Percentiles rank a stretch among this genome's conserved stretches.
Conservation (phyloP, 2,329 filamentous ascomycete species). For the Raffaelea albimanens region DNA sequence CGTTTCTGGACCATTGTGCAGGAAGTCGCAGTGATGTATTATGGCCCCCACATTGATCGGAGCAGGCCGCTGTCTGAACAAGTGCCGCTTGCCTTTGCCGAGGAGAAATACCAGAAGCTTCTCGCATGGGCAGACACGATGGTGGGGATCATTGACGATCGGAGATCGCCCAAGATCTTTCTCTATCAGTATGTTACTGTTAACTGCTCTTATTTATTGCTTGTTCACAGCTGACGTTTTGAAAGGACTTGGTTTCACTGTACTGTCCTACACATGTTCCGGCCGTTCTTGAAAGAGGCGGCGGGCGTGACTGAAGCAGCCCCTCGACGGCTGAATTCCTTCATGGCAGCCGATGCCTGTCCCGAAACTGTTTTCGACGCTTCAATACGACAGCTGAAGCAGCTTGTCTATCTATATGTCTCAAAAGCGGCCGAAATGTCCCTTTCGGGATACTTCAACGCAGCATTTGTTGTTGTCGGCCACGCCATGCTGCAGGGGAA, state of each 20-base stretch:
- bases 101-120: slow-evolving; percentile 12
- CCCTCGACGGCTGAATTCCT: neutral
- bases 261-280: slow-evolving; percentile 9
- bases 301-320: no score
- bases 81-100: slow-evolving; percentile 11
- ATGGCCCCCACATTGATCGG: slow-evolving; percentile 1
- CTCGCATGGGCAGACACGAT: slow-evolving; percentile 13
- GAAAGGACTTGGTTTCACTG: slow-evolving; percentile 10
- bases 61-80: neutral
- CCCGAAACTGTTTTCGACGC: slow-evolving; percentile 4
- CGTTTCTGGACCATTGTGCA: slow-evolving; percentile 7
- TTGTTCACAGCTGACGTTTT: no score
- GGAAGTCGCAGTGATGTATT: slow-evolving; percentile 7
- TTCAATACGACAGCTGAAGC: slow-evolving; percentile 9
- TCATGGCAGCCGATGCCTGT: neutral
- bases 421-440: slow-evolving; percentile 6
- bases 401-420: slow-evolving; percentile 7
- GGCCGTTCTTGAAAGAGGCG: slow-evolving; percentile 6
- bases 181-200: slow-evolving; percentile 12
- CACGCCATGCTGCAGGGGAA: slow-evolving; percentile 16
- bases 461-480: slow-evolving; percentile 19
- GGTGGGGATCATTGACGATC: slow-evolving; percentile 3
- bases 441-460: slow-evolving; percentile 17
- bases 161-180: slow-evolving; percentile 3
- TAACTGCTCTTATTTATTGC: no score